Conservation (phyloP, 495 filamentous ascomycete genomes). For the Podospora pseudopauciseta region DNA sequence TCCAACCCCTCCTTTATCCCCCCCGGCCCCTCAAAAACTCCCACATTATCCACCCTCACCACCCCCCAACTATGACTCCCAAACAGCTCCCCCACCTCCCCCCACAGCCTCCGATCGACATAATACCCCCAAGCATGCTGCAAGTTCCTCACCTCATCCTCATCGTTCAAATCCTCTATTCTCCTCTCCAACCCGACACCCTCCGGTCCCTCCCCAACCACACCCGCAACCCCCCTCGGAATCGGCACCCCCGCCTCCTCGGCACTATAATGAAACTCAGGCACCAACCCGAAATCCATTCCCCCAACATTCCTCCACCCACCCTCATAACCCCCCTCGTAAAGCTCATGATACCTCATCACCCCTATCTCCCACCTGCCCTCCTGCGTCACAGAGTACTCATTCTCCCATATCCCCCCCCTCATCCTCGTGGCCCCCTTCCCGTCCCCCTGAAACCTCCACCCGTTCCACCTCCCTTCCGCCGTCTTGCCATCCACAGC, state of each 20-base stretch:
- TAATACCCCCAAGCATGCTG: slow-evolving; percentile 22
- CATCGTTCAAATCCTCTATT: slow-evolving; percentile 21
- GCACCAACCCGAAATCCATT: slow-evolving; percentile 8
- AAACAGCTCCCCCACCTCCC: slow-evolving; percentile 23
- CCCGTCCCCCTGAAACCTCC: slow-evolving; percentile 19
- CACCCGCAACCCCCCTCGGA: neutral
- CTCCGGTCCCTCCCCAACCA: neutral
- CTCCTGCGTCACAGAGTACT: slow-evolving; percentile 10
- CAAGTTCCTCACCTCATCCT: slow-evolving; percentile 24
- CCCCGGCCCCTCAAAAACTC: neutral
- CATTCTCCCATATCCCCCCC: slow-evolving; percentile 24
- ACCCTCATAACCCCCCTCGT: slow-evolving; percentile 13
- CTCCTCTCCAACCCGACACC: slow-evolving; percentile 14
- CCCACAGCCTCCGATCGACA: slow-evolving; percentile 25
- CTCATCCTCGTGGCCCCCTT: slow-evolving; percentile 15
- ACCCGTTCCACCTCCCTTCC: slow-evolving; percentile 18
- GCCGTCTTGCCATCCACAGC: slow-evolving; percentile 17
- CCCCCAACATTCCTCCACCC: slow-evolving; percentile 23
- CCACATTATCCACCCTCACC: neutral
- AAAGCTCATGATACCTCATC: slow-evolving; percentile 20
- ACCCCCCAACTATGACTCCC: slow-evolving; percentile 1
- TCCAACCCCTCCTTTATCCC: slow-evolving; percentile 13
- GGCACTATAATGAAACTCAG: slow-evolving; percentile 20
- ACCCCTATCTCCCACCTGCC: slow-evolving; percentile 16
- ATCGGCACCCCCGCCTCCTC: slow-evolving; percentile 21